Base-by-base conservation (phyloP, 805 yeast genomes). In the Kregervanrija pseudodelftensis region DNA sequence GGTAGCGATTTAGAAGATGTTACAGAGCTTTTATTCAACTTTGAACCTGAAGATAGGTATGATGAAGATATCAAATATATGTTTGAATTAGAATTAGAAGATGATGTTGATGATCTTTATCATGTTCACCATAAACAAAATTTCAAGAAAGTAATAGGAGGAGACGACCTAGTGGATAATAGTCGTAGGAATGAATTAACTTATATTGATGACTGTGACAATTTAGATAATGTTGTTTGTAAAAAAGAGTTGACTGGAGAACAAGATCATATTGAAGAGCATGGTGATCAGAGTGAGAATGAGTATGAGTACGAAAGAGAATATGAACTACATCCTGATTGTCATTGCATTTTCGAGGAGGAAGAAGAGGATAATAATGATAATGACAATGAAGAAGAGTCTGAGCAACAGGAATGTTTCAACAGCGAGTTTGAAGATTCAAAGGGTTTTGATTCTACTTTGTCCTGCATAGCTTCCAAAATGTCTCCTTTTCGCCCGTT, bases 21-120 rank as follows among this genome's bases (percentile, higher is more conserved):
- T 7, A 75, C 79, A 0, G 79, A 75, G 41, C 63, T 80, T 11
- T 59, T 79, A 46, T 68, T 73, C 11, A 79, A 77, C 53, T 58
- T 80, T 44, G 83, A 77, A 49, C 68, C 69, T 40, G 79, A 79
- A 44, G 90, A 82, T 58, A 66, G 77, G 43, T 79, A 77, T 50
- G 90, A 82, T 58, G 88, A 81, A 51, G 89, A 82, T 48, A 52
- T 64, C 13, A 52, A 52, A 35, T 64, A 63, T 43, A 64, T 64
- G 67, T 64, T 61, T 49, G 67, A 63, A 43, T 45, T 58, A 44
- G 63, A 61, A 35, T 41, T 58, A 13, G 58, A 57, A 11, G 54
- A 48, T 17, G 58, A 52, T 45, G 61, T 61, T 11, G 51, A 52
- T n/a, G 61, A 54, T 33, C 58, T 50, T 9, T 47, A 47, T 36